Conservation (phyloP, 2,329 filamentous ascomycete genomes). For the Emmonsia crescens region DNA sequence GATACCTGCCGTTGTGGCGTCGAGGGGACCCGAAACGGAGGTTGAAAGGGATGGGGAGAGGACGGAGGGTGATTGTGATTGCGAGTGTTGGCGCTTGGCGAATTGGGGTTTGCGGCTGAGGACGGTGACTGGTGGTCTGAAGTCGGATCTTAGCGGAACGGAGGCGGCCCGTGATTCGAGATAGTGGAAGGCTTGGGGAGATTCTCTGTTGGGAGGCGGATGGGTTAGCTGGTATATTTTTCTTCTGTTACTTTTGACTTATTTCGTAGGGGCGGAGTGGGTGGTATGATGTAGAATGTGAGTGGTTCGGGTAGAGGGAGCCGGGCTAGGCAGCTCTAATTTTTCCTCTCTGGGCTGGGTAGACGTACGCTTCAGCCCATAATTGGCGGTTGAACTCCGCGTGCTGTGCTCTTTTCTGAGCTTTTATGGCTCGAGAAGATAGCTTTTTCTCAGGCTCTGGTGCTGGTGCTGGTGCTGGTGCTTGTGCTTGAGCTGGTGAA, state of each 20-base stretch:
- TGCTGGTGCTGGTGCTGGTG: constrained; percentile 7
- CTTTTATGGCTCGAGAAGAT: constrained; percentile 52
- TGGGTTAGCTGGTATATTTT: not conserved
- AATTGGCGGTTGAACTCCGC: constrained; percentile 72
- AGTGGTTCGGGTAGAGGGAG: not conserved
- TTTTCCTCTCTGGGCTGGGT: not conserved
- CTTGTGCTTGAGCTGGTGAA: constrained; percentile 9
- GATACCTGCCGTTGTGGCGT: constrained; percentile 33
- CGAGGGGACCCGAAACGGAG: constrained; percentile 30
- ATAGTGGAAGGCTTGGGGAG: constrained; percentile 63
- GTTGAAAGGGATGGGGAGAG: not conserved
- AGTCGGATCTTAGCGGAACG: constrained; percentile 56
- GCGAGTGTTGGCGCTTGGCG: constrained; percentile 34
- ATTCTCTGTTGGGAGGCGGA: constrained; percentile 45
- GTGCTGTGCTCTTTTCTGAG: constrained; percentile 69
- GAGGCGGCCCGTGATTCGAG: constrained; percentile 52
- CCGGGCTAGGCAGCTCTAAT: too few species aligned
- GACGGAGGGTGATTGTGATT: constrained; percentile 34
- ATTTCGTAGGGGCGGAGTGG: not conserved
- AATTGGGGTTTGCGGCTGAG: constrained; percentile 72
- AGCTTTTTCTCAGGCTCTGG: constrained; percentile 29
- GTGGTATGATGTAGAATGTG: not conserved
- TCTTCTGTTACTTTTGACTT: not conserved
- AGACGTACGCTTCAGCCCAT: constrained; percentile 71
- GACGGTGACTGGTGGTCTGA: constrained; percentile 74